Evolutionary conservation across 148 eudicot genomes (phyloP).

Genomic region (Vaccinium myrtillus): DNA sequence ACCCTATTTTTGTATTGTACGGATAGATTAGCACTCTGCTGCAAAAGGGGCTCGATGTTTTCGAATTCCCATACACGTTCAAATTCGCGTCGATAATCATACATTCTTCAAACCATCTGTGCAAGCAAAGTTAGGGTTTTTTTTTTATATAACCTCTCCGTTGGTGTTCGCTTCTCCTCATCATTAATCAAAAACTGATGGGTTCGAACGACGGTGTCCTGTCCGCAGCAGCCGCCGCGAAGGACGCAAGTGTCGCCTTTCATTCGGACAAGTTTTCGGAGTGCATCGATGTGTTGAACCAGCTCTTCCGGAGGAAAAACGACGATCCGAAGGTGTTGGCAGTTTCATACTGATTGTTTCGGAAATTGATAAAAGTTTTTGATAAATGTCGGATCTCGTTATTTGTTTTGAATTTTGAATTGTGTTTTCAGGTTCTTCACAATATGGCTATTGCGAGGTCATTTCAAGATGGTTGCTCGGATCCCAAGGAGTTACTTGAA

Average conservation of each 20-base stretch:
- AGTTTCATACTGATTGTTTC: background rate
- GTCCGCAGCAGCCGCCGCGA: slow-evolving; percentile 42
- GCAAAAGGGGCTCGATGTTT: no score
- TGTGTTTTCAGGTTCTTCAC: slow-evolving; percentile 57
- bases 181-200: no score
- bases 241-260: slow-evolving; percentile 62
- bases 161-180: slow-evolving; percentile 25
- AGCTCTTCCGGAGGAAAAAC: slow-evolving; percentile 53
- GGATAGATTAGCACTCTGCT: no score
- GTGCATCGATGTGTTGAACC: slow-evolving; percentile 58
- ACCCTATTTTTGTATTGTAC: no score
- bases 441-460: slow-evolving; percentile 66
- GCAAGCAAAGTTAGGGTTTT: no score
- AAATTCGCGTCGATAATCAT: no score
- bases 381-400: slow-evolving; percentile 6
- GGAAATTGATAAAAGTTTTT: no score
- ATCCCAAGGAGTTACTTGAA: slow-evolving; percentile 70
- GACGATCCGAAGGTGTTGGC: slow-evolving; percentile 58
- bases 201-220: no score
- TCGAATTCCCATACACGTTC: no score
- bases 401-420: slow-evolving; percentile 9
- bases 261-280: slow-evolving; percentile 67
- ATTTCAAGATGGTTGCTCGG: slow-evolving; percentile 65
- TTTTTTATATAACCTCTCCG: no score
- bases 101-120: no score